Percentiles rank a stretch among this genome's conserved stretches.
These are phyloP conservation scores for Endocalyx cinctus DNA, from an alignment of 2,329 filamentous ascomycete species.

Conservation along the genomic window DNA sequence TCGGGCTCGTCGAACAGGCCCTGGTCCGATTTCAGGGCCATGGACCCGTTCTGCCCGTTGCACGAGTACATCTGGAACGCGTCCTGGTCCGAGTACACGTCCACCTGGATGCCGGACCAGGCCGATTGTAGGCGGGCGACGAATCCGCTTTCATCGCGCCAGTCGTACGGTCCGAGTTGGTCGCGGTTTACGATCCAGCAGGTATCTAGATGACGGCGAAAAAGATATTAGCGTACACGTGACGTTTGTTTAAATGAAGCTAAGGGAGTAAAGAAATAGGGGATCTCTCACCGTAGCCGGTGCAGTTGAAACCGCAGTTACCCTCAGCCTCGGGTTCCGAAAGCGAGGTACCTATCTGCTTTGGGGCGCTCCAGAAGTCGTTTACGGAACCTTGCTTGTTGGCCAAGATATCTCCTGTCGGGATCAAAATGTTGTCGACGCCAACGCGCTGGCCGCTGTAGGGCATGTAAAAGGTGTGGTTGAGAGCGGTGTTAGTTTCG, in stretches of 20 bases:
- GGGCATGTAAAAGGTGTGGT: conserved; percentile 70
- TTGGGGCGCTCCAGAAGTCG: conserved; percentile 78
- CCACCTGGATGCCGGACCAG: conserved; percentile 78
- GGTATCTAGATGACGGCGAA: conserved; percentile 57
- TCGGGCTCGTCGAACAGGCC: conserved; percentile 51
- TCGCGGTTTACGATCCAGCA: conserved; percentile 66
- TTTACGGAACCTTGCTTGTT: conserved; percentile 66
- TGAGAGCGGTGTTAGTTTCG: conserved; percentile 58
- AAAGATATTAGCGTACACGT: too few species aligned
- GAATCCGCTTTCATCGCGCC: conserved; percentile 52
- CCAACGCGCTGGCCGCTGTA: conserved; percentile 66
- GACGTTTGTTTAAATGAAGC: too few species aligned
- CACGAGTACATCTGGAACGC: conserved; percentile 89
- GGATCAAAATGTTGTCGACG: conserved; percentile 68
- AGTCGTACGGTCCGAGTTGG: conserved; percentile 54
- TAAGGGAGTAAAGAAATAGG: conserved; percentile 2
- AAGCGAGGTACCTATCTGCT: conserved; percentile 71
- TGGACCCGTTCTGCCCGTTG: conserved; percentile 66
- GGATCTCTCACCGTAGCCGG: conserved; percentile 66
- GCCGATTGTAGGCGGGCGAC: conserved; percentile 65
- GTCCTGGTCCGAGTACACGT: conserved; percentile 78
- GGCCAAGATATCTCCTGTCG: conserved; percentile 69
- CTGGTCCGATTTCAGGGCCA: conserved; percentile 67
- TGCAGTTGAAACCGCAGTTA: conserved; percentile 79
- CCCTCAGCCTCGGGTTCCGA: conserved; percentile 56